These are phyloP conservation scores for Apiospora kogelbergensis DNA, from an alignment of 2,329 filamentous ascomycete genomes.

Conservation along the genomic window DNA sequence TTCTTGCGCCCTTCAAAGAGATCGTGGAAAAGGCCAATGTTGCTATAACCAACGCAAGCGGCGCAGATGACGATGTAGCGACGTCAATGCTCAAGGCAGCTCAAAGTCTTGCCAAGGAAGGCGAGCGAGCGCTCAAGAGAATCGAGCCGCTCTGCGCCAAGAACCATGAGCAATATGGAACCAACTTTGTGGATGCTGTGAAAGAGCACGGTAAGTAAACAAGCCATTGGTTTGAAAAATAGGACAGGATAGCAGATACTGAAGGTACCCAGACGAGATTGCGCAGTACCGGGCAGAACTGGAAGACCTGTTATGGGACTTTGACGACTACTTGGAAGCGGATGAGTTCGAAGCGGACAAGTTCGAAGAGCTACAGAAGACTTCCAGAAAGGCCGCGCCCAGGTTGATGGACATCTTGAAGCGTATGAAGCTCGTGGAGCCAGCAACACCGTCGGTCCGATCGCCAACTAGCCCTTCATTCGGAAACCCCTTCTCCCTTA, in stretches of 20 bases:
- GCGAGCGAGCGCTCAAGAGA: constrained; percentile 48
- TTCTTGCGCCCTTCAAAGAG: constrained; percentile 51
- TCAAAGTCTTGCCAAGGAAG: constrained; percentile 46
- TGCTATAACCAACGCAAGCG: constrained; percentile 46
- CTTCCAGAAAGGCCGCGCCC: constrained; percentile 48
- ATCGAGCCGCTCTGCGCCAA: constrained; percentile 53
- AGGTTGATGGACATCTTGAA: constrained; percentile 51
- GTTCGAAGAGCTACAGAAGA: constrained; percentile 47
- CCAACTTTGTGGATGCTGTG: constrained; percentile 49
- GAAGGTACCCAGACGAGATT: constrained; percentile 45
- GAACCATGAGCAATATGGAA: constrained; percentile 47
- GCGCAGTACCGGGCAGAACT: constrained; percentile 47
- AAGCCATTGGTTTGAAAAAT: constrained; percentile 9
- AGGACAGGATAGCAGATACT: background rate
- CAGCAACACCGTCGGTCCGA: background rate
- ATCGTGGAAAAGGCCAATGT: constrained; percentile 50
- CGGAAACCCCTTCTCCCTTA: background rate
- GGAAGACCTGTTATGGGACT: constrained; percentile 54
- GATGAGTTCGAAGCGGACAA: constrained; percentile 52
- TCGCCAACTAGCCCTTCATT: constrained; percentile 20
- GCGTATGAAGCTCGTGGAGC: constrained; percentile 47
- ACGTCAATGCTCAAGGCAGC: constrained; percentile 50
- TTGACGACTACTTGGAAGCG: constrained; percentile 53
- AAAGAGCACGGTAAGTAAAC: constrained; percentile 52
- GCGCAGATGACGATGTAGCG: constrained; percentile 34